A percentile compares a stretch with the other conserved stretches of the same genome.
Conservation (phyloP, 2,329 filamentous ascomycete genomes). For the Ophiostoma sp. region DNA sequence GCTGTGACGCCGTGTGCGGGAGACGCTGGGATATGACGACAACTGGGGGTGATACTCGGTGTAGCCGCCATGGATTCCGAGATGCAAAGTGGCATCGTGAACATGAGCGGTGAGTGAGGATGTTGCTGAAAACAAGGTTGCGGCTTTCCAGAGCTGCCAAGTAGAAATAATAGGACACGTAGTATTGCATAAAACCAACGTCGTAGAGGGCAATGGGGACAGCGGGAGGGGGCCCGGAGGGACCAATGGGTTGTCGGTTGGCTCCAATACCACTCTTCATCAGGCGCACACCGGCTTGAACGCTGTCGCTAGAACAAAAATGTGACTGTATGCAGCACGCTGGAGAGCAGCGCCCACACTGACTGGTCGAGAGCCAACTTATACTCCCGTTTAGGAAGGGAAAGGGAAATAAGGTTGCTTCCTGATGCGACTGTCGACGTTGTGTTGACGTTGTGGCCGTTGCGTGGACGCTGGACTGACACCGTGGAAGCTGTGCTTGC, state of each 20-base stretch:
- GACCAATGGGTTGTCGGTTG: not conserved
- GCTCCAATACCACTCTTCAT: constrained; percentile 4
- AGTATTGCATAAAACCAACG: not conserved
- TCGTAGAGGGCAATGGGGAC: not conserved
- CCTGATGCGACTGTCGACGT: constrained; percentile 5
- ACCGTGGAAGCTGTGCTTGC: not conserved
- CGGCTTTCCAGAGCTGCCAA: not conserved
- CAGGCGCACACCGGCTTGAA: constrained; percentile 4
- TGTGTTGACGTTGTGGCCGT: not conserved
- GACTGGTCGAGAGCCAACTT: constrained; percentile 1
- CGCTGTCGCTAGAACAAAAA: not conserved
- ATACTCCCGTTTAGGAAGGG: constrained; percentile 3
- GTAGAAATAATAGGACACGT: constrained; percentile 8
- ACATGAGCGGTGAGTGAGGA: constrained; percentile 2
- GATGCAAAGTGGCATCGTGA: not conserved
- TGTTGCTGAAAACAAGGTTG: constrained; percentile 8
- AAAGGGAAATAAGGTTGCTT: constrained; percentile 5
- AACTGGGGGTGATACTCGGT: not conserved
- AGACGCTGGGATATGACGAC: not conserved
- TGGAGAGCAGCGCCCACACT: not conserved
- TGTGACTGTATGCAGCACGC: not conserved
- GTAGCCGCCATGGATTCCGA: not conserved
- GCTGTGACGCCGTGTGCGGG: not conserved
- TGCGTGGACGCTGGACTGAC: no score
- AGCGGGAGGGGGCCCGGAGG: not conserved